Evolutionary conservation across 1,284 basidiomycete species (phyloP), one percentile per base, ranked within the genome.

Genomic region (Lignosus rhinocerotis): DNA sequence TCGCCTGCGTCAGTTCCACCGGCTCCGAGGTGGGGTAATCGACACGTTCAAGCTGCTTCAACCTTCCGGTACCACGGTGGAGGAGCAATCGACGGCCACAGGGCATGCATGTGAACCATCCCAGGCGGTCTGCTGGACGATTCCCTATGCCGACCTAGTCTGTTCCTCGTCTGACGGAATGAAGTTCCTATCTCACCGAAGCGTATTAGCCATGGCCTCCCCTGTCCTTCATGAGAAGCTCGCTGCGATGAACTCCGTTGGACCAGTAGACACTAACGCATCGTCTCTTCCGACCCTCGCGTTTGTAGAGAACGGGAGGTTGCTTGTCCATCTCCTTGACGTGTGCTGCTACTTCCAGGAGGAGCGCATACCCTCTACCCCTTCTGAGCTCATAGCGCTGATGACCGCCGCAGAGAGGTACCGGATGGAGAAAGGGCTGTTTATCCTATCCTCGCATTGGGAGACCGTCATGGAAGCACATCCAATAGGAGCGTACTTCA

Each of bases 111-210:
- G 41, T 1, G n/a, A 11, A 14, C 9, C 32, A 42, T 10, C 25
- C 25, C 25, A 25, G 25, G 30, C 17, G 3, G 19, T 43, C 52
- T 51, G 49, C 46, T 14, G 57, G 49, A 39, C 0, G 1, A 16
- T 45, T 10, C 48, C 58, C 38, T 17, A 25, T 11, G 45, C 56
- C 6, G 56, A 58, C 14, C 1, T 66, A 12, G 49, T 58, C 6
- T 45, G 59, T 61, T 67, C 65, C 55, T 64, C 70, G 54, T 68
- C 65, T 6, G 58, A 67, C 19, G 51, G 39, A 11, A 5, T 55
- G 10, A 45, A 61, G 61, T 63, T 63, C 45, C 51, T 32, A 10
- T 52, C 55, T 0, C 56, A 59, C 49, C 53, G 42, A 19, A 14
- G 36, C 21, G 54, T 63, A 14, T 50, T 67, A 6, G 34, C 52